Base-by-base conservation (phyloP, 345 rosid genomes). In the Mallotus nudiflorus region DNA sequence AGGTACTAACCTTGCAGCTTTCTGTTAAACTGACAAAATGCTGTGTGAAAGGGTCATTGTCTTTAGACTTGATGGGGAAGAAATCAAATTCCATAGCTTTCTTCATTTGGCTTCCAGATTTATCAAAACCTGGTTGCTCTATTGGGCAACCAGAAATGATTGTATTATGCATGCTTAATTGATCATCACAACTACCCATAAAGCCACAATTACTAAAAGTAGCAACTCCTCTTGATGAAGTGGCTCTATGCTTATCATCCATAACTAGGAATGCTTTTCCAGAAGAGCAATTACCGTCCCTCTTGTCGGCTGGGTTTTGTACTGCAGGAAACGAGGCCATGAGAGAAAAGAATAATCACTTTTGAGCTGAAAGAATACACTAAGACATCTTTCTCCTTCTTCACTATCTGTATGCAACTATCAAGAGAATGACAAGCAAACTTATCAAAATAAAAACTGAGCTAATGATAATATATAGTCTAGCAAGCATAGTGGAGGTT, bases 21-120 rank as follows among this genome's bases (percentile, higher is more conserved):
- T 81, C 63, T 29, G 90, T 84, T 76, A 86, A 79, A 83, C 72
- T 84, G 80, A 83, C 83, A 74, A 81, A 82, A 67, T 86, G 82
- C 81, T 76, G 85, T 69, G 77, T 80, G 81, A 87, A 73, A 82
- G 82, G 74, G 53, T 62, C 86, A 54, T 65, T 80, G 9, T 83
- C 79, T 63, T 81, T 88, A 25, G 75, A 73, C 16, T 66, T 65
- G 63, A 59, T 67, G 20, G 20, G 59, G 65, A 40, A 65, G 49
- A 50, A 65, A 70, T 71, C 73, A 20, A 40, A 18, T 65, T 56
- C 76, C 69, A 37, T 68, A 39, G 73, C 55, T 68, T 66, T 81
- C 68, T 62, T 82, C 69, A 71, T 68, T 74, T 70, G 59, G 39
- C 66, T 69, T 73, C 35, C 81, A 18, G 64, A 70, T 74, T 73